Base-by-base conservation (phyloP, 2,329 filamentous ascomycete species). In the Xylariaceae sp. region DNA sequence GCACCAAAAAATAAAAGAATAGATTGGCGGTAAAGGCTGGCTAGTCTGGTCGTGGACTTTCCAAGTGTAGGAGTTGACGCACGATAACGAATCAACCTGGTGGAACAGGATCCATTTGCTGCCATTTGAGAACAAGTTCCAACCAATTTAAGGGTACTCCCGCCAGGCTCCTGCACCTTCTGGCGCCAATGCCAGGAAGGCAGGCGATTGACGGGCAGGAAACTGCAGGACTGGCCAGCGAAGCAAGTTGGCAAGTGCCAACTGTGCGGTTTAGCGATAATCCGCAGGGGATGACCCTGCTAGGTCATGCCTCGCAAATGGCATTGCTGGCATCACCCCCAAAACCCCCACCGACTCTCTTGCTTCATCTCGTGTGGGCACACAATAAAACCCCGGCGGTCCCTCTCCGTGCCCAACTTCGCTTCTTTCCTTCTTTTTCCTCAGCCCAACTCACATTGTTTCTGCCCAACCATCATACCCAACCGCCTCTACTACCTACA, bases 331-430 rank as follows among this genome's bases (percentile, higher is more conserved):
- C 69, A 69, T 66, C 69, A 65, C 69, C 69, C 66, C 67, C 53
- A 40, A 31, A 12, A 31, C 53, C 41, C 47, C 41, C 52, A 48
- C 31, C 60, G 49, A 23, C 51, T 21, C 26, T 52, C 26, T 21
- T 61, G 64, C 63, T 66, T 57, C 58, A 37, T 45, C 51, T 45
- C 29, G 12, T 54, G 52, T 59, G 58, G 61, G 63, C 69, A 69
- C 69, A 73, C 64, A 73, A 74, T 82, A 82, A 82, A 82, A 81
- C 75, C 78, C 76, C 75, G 75, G 73, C 69, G 71, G 74, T 75
- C 78, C 79, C 77, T 75, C 69, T 70, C 67, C 66, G 68, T 73
- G 72, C 73, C 74, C 74, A 73, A 75, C 68, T 67, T 55, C 58
- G 58, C 51, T 67, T 66, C 65, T 66, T 70, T 66, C 64, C 66